phyloP scores from a whole-genome alignment of 192 early-diverging fungal species.

The Coemansia sp. region DNA sequence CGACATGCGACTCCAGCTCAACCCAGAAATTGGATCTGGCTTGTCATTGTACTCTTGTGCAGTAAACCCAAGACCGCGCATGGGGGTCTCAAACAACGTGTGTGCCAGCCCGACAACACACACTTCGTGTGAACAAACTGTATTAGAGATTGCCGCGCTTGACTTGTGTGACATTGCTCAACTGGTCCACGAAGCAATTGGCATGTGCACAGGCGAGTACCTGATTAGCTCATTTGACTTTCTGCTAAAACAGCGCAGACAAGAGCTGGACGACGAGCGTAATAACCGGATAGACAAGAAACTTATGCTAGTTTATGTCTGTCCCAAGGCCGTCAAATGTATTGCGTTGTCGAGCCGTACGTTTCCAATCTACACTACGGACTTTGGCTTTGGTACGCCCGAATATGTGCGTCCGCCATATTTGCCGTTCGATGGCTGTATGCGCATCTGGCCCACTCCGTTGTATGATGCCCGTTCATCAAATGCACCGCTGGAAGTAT shows the following conservation, averaged over 20 bases:
- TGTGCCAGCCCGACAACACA: conserved; percentile 46
- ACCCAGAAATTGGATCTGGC: conserved; percentile 13
- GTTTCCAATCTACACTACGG: conserved; percentile 45
- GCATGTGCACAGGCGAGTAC: conserved; percentile 20
- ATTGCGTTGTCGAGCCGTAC: conserved; percentile 40
- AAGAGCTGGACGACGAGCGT: conserved; percentile 22
- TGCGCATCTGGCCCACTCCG: conserved; percentile 51
- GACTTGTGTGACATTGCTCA: conserved; percentile 21
- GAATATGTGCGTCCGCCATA: conserved; percentile 44
- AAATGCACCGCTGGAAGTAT: conserved; percentile 34
- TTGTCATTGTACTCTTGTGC: conserved; percentile 43
- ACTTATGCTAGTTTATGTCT: conserved; percentile 38
- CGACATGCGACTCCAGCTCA: conserved; percentile 14
- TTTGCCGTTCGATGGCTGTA: conserved; percentile 46
- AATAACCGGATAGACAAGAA: conserved; percentile 7
- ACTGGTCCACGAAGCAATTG: conserved; percentile 22
- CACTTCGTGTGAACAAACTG: conserved; percentile 13
- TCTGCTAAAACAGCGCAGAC: conserved; percentile 18
- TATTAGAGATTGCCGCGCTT: conserved; percentile 20
- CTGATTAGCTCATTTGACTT: conserved; percentile 37
- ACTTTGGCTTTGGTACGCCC: conserved; percentile 48
- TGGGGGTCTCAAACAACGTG: conserved; percentile 21
- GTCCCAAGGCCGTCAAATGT: conserved; percentile 29
- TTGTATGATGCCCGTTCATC: neutral
- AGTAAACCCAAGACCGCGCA: conserved; percentile 29